Evolutionary conservation across 768 basidiomycete genomes (phyloP), one percentile per base, ranked within the genome.

Genomic region (Leccinum rimulosum): DNA sequence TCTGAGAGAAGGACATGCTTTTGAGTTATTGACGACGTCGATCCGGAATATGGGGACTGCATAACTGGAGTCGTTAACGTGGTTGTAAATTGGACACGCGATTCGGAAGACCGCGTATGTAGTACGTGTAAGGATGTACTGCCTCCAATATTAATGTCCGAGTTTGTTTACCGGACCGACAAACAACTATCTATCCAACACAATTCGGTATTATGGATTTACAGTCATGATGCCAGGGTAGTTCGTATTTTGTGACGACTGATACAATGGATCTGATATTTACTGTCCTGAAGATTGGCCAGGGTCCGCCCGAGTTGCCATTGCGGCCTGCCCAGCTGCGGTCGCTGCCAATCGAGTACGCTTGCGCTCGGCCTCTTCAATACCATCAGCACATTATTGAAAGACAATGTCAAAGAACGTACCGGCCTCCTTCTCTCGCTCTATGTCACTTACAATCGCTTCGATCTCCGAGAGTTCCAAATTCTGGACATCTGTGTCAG

Each of bases 351-450:
- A 73, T 68, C 96, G 77, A 59, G 89, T 88, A 55, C 94, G 85
- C 77, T 98, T 98, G 75, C 91, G 82, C 75, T 98, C 97, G 50
- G 95, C 95, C 82, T 98, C 97, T 86, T 82, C 66, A 64, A 33
- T 40, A 15, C 51, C 33, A 12, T 62, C 38, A 59, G 65, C 48
- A 48, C 35, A 40, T 19, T 6, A 27, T 50, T 6, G 53, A 47
- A 58, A 38, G 4, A 22, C 1, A 43, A 58, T 35, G 19, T 57
- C 3, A 36, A 35, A 54, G 12, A 27, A 64, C 85, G 49, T 57
- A 91, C 91, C 91, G 36, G 89, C 89, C 78, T 98, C 97, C 79
- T 98, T 99, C 80, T 99, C 97, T 63, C 87, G 84, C 74, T 99
- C 97, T 59, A 99, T 98, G 52, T 92, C 91, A 51, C 85, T 77